Evolutionary conservation across 2,329 filamentous ascomycete genomes (phyloP).

Genomic region (Stenocarpella maydis): DNA sequence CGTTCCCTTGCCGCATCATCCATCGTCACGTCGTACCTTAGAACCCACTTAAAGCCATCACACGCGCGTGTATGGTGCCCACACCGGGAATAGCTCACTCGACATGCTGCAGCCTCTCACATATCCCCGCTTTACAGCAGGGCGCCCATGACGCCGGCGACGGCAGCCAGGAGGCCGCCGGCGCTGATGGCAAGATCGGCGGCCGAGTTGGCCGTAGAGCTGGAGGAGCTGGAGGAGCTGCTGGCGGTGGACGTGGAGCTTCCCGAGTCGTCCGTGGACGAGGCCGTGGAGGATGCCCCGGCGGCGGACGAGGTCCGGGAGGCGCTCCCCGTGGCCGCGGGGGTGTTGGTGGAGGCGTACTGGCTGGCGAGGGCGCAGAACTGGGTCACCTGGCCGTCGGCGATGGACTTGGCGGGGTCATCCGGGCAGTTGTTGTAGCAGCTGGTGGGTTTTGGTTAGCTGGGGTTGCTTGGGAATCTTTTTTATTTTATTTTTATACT

Average conservation of each 20-base stretch:
- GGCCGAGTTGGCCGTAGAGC: constrained; percentile 30
- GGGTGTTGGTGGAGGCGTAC: constrained; percentile 43
- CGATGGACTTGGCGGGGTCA: constrained; percentile 49
- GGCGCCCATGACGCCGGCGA: constrained; percentile 45
- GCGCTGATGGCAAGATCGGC: constrained; percentile 39
- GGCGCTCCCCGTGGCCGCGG: constrained; percentile 37
- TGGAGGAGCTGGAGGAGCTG: constrained; percentile 15
- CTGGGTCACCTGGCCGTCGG: constrained; percentile 50
- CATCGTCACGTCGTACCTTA: constrained; percentile 8
- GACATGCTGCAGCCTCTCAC: too few species aligned
- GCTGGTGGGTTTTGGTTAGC: constrained; percentile 41
- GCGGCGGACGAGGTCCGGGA: constrained; percentile 36
- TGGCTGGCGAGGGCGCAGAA: constrained; percentile 57
- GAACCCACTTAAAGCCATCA: neutral
- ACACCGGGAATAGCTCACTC: too few species aligned
- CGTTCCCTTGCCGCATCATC: neutral
- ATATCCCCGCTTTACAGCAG: constrained; percentile 39
- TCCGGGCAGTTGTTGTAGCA: constrained; percentile 67
- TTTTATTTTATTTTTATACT: neutral
- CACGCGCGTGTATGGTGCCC: too few species aligned
- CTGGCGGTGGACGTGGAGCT: constrained; percentile 34
- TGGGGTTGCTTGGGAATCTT: too few species aligned
- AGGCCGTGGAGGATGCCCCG: constrained; percentile 32
- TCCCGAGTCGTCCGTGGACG: constrained; percentile 13
- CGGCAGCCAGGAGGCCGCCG: constrained; percentile 43